Base-by-base conservation (phyloP, 257 asterid genomes). In the Nicotiana attenuata region DNA sequence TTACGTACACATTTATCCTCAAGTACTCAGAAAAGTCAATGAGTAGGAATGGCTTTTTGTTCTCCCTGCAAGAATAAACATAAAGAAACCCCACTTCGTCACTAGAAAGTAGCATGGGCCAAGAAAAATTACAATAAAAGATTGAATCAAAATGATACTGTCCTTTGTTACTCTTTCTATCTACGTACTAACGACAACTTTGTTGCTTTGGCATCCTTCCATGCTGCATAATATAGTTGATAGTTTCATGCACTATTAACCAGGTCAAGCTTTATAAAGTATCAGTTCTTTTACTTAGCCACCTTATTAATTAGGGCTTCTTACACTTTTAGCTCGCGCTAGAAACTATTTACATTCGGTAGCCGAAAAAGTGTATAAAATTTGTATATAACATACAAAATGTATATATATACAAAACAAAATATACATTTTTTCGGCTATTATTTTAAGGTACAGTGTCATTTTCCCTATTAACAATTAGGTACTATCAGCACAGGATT, bases 21-120 rank as follows among this genome's bases (percentile, higher is more conserved):
- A 93, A 90, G 81, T 91, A 81, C 88, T 93, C 98, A 24, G 98
- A 93, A 88, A 93, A 93, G 87, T 93, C 98, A 84, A 93, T 93
- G 61, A 93, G 98, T 84, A 93, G 97, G 88, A 77, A 91, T 64
- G 98, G 98, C 90, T 93, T 93, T 76, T 86, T 88, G 7, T 84
- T 83, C 75, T 81, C 87, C 97, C 97, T 93, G 94, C 90, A 84
- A 84, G 88, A 82, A 81, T 26, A 65, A 80, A 81, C 81, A 76
- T 83, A 80, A 81, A 59, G 81, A 75, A 73, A 73, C 38, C 79
- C 41, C 61, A 22, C 15, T 73, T 22, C 2, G 41, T 47, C 33
- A 22, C 38, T 73, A 22, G 20, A 6, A 73, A 73, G 38, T 24
- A 47, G 41, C 38, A 47, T 73, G 41, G 20, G 26, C 61, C 24